Evolutionary conservation across 768 basidiomycete genomes (phyloP), one percentile per base, ranked within the genome.

Genomic region (Russula foetens): DNA sequence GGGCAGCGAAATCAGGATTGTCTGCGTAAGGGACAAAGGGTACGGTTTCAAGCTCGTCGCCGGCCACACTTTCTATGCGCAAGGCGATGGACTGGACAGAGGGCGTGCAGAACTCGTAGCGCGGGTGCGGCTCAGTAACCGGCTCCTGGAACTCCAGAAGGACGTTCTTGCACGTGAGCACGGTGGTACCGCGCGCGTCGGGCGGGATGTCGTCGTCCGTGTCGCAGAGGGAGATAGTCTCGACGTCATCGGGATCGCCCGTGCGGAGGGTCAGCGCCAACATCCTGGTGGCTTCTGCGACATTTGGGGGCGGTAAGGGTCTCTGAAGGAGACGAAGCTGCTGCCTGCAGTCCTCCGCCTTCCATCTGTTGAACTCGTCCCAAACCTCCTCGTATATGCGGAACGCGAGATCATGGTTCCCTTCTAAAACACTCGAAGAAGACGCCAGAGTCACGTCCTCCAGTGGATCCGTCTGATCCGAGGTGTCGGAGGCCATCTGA

Each of bases 21-120:
- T 89, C 85, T 0, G 80, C 75, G 54, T 81, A 81, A 2, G 86
- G 85, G 7, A 86, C 70, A 68, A 86, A 89, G 2, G 76, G 74
- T 75, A 87, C 78, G 23, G 72, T 69, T 60, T 76, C 73, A 7
- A 81, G 72, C 59, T 88, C 86, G 60, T 88, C 11, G 6, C 4
- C 7, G 17, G 38, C 60, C 0, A 11, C 39, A 28, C 55, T 48
- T 14, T n/a, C 31, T 9, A 11, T 12, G 9, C 56, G 52, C n/a
- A 38, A 72, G 47, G 77, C 74, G 17, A 83, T 72, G 48, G 74
- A 84, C 48, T 76, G 75, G 12, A 68, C 64, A 2, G 75, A 63
- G 1, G 85, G 82, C 2, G 83, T 74, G 67, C 84, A 86, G 1
- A 76, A 73, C 64, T 86, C 84, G 67, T 88, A 87, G 6, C 69